Conservation (phyloP, 495 filamentous ascomycete species). For the Penicillium parvum region DNA sequence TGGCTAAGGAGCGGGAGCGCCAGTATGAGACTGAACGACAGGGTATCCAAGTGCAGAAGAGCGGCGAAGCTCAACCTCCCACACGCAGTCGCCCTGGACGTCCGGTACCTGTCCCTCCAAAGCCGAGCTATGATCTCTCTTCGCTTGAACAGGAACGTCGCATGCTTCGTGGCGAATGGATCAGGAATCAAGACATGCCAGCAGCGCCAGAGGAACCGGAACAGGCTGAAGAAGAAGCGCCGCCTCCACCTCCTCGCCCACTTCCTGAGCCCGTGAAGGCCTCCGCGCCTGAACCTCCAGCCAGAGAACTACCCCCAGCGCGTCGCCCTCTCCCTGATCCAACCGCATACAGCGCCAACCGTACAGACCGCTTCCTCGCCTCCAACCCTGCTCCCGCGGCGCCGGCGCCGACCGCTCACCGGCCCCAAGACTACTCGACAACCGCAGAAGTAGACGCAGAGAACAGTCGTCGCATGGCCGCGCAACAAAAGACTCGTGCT, state of each 20-base stretch:
- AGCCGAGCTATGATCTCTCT: conserved; percentile 58
- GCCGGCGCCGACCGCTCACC: conserved; percentile 36
- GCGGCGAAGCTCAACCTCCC: conserved; percentile 22
- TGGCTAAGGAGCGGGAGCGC: conserved; percentile 78
- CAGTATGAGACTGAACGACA: conserved; percentile 81
- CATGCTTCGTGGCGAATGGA: conserved; percentile 67
- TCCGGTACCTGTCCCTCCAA: conserved; percentile 46
- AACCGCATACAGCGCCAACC: conserved; percentile 26
- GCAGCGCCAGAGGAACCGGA: conserved; percentile 13
- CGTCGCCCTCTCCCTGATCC: conserved; percentile 33
- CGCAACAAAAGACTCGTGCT: conserved; percentile 66
- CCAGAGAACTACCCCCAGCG: conserved; percentile 19
- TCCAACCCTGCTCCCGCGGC: conserved; percentile 46
- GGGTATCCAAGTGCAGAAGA: conserved; percentile 39
- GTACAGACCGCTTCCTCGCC: conserved; percentile 47
- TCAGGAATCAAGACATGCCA: conserved; percentile 43
- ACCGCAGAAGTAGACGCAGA: conserved; percentile 65
- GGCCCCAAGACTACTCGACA: conserved; percentile 52
- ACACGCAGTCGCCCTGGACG: conserved; percentile 36
- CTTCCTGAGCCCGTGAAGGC: conserved; percentile 31
- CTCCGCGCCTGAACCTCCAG: conserved; percentile 13
- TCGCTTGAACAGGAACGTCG: conserved; percentile 73
- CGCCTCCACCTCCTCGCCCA: conserved; percentile 38
- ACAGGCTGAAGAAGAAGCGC: conserved; percentile 30
- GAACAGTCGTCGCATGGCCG: conserved; percentile 58